These are phyloP conservation scores for Kitagawia praeruptora DNA, from an alignment of 129 eudicot genomes.

Conservation along the genomic window DNA sequence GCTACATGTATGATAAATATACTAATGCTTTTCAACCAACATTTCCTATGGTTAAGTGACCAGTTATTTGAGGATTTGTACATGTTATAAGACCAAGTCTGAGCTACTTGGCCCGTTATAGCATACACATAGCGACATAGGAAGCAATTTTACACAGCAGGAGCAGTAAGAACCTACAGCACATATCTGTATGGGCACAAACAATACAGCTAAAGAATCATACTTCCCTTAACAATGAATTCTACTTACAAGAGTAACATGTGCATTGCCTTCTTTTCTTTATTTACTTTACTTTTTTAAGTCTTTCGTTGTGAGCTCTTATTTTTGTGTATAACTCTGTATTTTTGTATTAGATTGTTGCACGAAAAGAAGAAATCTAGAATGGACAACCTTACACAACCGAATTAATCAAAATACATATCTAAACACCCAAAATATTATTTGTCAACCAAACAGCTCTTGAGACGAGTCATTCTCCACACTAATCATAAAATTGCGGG, in stretches of 20 bases:
- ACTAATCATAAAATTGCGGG: not conserved
- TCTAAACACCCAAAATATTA: slow-evolving; percentile 1
- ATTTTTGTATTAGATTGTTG: not conserved
- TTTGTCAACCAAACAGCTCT: not conserved
- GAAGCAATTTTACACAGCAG: not conserved
- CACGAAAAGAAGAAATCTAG: not conserved
- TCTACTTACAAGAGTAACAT: not conserved
- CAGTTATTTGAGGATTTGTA: too few species aligned
- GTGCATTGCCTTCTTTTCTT: not conserved
- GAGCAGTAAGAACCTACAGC: not conserved
- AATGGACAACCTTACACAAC: not conserved
- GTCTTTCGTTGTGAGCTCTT: not conserved
- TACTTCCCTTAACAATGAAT: too few species aligned
- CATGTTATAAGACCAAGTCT: not conserved
- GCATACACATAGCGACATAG: not conserved
- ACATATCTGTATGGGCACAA: not conserved
- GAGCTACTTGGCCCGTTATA: not conserved
- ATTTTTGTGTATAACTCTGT: not conserved
- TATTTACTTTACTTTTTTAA: too few species aligned
- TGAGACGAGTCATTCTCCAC: slow-evolving; percentile 7
- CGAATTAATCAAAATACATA: not conserved
- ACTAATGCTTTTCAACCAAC: not conserved
- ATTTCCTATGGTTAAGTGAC: not conserved
- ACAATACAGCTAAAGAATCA: not conserved
- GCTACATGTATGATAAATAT: too few species aligned